Evolutionary conservation across 441 rosid species (phyloP), one percentile per base, ranked within the genome.

Genomic region (Daphne laureola): DNA sequence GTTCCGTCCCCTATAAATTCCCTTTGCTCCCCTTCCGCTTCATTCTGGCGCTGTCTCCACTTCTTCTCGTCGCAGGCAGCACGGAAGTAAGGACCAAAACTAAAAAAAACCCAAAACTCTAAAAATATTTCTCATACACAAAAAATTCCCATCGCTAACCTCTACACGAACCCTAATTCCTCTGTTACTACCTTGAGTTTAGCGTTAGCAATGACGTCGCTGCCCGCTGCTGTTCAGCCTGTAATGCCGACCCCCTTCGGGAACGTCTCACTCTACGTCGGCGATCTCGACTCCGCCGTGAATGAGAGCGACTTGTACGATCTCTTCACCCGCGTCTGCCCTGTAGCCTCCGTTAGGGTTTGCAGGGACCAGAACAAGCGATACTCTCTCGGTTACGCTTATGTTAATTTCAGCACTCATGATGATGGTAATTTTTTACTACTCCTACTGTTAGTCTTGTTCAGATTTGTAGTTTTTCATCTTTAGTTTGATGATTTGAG

Each of bases 331-430:
- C 81, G 73, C 67, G 73, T 80, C 11, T 77, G 76, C 8, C 78
- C 55, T n/a, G 78, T 84, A 12, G 66, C 72, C 4, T 78, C 81
- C 4, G 31, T 82, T 59, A 82, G 80, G 77, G 84, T 84, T 67
- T 82, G 93, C 58, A 79, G 89, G 52, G 93, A 84, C 63, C 66
- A 53, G 63, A 7, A 46, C 35, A 66, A 54, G 59, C 55, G 74
- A 25, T 62, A 69, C 5, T 84, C 89, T 7, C 89, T 84, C 25
- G 83, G 86, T 15, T 84, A 79, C 59, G 93, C 67, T 12, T 84
- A 84, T 54, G 81, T 84, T 49, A 82, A 82, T 72, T 84, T 66
- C 71, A 43, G 54, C 60, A 82, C 67, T 49, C 77, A 77, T 3
- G 77, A 70, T 17, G 89, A 85, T 46, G 88, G 91, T 84, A 68